phyloP scores from a whole-genome alignment of 176 grass and related monocot genomes.

The Aegilops bicornis region DNA sequence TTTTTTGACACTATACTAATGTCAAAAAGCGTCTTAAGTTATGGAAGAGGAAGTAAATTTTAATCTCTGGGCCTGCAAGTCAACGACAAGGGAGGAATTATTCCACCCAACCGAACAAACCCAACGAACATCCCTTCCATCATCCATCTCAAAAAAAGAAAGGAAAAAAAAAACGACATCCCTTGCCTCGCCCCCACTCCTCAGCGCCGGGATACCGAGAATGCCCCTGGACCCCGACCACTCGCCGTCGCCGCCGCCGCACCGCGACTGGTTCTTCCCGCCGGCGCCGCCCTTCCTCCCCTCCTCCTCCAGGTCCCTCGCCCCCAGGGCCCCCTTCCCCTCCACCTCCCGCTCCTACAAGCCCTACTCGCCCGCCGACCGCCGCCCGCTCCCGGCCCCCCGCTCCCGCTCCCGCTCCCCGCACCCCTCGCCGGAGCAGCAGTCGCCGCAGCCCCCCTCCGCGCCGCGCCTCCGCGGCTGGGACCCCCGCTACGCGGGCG shows the following conservation, averaged over 20 bases:
- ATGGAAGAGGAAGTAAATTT: not conserved
- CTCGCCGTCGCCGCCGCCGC: constrained; percentile 24
- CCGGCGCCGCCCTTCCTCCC: constrained; percentile 50
- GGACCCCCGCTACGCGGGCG: constrained; percentile 54
- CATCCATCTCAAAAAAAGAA: not conserved
- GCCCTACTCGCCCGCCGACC: constrained; percentile 46
- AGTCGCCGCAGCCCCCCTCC: not conserved
- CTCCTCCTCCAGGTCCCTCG: constrained; percentile 31
- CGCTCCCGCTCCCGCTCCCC: constrained; percentile 43
- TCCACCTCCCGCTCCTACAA: constrained; percentile 51
- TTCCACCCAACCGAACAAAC: not conserved
- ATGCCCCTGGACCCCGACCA: constrained; percentile 61
- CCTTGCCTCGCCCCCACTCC: not conserved
- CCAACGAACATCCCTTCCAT: not conserved
- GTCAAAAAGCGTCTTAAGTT: too few relatives aligned
- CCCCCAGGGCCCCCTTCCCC: constrained; percentile 46
- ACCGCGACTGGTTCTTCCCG: constrained; percentile 85
- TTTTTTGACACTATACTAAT: too few relatives aligned
- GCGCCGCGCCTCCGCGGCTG: constrained; percentile 5
- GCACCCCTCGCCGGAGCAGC: constrained; percentile 23
- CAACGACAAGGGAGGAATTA: not conserved
- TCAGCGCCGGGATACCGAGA: constrained; percentile 11
- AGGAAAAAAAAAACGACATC: constrained; percentile 3
- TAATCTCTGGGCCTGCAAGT: not conserved
- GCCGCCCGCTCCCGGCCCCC: constrained; percentile 30